Evolutionary conservation across 176 grass and related monocot species (phyloP), one percentile per base, ranked within the genome.

Genomic region (Paspalum vaginatum): DNA sequence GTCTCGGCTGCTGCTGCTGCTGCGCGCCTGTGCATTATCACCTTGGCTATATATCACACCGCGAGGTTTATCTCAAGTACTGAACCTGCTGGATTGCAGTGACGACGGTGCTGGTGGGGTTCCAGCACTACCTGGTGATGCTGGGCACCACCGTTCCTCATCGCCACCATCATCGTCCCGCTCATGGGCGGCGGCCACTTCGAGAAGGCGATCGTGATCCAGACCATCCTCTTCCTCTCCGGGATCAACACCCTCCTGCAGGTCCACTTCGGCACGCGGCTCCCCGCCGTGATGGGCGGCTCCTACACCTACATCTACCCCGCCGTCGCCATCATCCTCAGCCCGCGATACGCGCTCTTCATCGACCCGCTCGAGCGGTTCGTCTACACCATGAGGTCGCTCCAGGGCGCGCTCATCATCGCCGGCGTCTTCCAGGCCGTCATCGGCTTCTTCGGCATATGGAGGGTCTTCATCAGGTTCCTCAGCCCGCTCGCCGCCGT

Each of bases 61-160:
- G n/a, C n/a, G n/a, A n/a, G n/a, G n/a, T n/a, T n/a, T n/a, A n/a
- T n/a, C n/a, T n/a, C n/a, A n/a, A n/a, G n/a, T n/a, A n/a, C n/a
- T n/a, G n/a, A n/a, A n/a, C n/a, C n/a, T n/a, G n/a, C n/a, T n/a
- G n/a, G n/a, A 16, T 2, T 49, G 79, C 89, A 98, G 95, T 66
- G 26, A 89, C 89, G 62, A 76, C 88, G 55, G 67, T 93, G 65
- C 0, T 93, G 57, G 67, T 95, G 44, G 95, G 83, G 6, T 98
- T 98, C 88, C 95, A 95, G 82, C 95, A 98, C 88, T 98, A 91
- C 79, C 68, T 98, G 56, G 91, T 98, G n/a, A 95, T 95, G 95
- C 92, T 98, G 47, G 95, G 95, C 84, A 98, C 90, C 63, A 94
- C 88, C 40, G 95, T 98, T 98, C 74, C 51, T 95, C 76, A 89